Percentiles rank a stretch among this genome's conserved stretches.
Conservation (phyloP, 805 yeast species). For the Pichia sporocuriosa region DNA sequence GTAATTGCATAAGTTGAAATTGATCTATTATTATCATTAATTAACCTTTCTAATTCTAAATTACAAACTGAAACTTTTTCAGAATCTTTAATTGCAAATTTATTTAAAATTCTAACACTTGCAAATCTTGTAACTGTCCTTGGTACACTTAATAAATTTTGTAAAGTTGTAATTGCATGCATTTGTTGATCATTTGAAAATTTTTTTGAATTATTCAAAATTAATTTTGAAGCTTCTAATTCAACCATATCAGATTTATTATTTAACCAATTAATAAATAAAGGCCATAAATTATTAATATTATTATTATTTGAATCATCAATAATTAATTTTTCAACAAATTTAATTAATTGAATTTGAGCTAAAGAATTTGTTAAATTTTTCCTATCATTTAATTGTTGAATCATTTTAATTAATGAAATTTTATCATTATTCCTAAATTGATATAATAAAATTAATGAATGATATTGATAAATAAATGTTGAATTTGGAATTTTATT, state of each 20-base stretch:
- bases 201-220: constrained; percentile 43
- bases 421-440: constrained; percentile 86
- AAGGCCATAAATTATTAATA: constrained; percentile 51
- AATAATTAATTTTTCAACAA: constrained; percentile 60
- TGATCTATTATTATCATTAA: constrained; percentile 83
- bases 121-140: constrained; percentile 87
- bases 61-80: constrained; percentile 74
- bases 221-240: constrained; percentile 82
- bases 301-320: constrained; percentile 66
- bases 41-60: constrained; percentile 76
- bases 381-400: constrained; percentile 57
- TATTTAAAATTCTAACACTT: constrained; percentile 84
- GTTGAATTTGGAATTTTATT: constrained; percentile 60
- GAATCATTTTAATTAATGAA: constrained; percentile 87
- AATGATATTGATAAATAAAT: constrained; percentile 89
- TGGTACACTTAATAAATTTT: constrained; percentile 75
- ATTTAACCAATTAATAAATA: constrained; percentile 63
- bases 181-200: constrained; percentile 60
- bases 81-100: constrained; percentile 75
- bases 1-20: constrained; percentile 96
- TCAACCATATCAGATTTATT: constrained; percentile 86
- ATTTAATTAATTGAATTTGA: constrained; percentile 76
- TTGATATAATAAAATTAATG: constrained; percentile 82
- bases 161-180: constrained; percentile 66
- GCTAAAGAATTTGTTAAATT: constrained; percentile 76